Evolutionary conservation across 768 basidiomycete genomes (phyloP).

Genomic region (Suillus tomentosus): DNA sequence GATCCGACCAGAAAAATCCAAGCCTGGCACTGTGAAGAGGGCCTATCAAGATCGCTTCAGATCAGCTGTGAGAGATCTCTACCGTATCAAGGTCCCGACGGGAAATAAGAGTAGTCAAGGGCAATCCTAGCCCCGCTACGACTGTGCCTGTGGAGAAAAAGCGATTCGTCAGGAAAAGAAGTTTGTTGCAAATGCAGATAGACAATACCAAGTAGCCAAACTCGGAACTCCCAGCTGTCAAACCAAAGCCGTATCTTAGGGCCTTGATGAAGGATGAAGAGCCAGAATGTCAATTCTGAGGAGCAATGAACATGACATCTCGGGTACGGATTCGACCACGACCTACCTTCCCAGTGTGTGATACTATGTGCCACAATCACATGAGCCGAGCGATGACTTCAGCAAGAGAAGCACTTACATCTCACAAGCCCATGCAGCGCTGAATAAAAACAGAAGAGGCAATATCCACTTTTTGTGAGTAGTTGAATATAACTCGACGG

Average conservation of each 20-base stretch:
- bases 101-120: conserved; percentile 62
- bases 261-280: conserved; percentile 80
- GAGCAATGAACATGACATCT: background rate
- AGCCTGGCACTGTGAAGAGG: conserved; percentile 53
- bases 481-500: conserved; percentile 51
- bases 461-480: conserved; percentile 56
- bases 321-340: background rate
- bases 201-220: conserved; percentile 65
- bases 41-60: conserved; percentile 17
- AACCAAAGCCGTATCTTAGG: conserved; percentile 76
- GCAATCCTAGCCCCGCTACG: conserved; percentile 69
- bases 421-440: conserved; percentile 76
- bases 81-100: conserved; percentile 63
- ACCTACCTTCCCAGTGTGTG: conserved; percentile 78
- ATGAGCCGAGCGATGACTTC: conserved; percentile 7
- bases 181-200: background rate
- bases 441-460: conserved; percentile 71
- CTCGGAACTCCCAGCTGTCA: conserved; percentile 72
- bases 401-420: conserved; percentile 49
- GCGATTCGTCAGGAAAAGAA: conserved; percentile 19
- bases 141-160: conserved; percentile 52
- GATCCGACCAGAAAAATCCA: conserved; percentile 80
- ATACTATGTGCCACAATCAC: conserved; percentile 43
- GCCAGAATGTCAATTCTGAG: conserved; percentile 78
- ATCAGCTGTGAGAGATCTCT: conserved; percentile 13